Base-by-base conservation (phyloP, 768 basidiomycete genomes). In the Auriscalpium orientale region DNA sequence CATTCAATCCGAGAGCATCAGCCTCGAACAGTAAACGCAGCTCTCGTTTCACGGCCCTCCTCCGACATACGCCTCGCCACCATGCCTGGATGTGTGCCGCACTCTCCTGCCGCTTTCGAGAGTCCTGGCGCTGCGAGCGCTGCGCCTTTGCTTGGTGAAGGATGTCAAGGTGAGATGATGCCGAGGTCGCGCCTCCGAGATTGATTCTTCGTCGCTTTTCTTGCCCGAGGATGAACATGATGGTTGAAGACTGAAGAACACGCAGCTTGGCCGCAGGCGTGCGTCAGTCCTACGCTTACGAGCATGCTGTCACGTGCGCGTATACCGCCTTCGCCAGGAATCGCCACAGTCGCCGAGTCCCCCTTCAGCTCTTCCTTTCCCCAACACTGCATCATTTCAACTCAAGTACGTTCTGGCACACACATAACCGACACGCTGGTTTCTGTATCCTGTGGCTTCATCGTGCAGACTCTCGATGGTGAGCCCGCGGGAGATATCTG, bases 121-220 rank as follows among this genome's bases (percentile, higher is more conserved):
- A 71, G 51, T 80, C 79, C 33, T 76, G 70, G 34, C 89, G 76
- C 62, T 87, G 82, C 35, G 73, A 69, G 36, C 89, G 73, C 53
- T 78, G 77, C 18, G 77, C 76, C 61, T 81, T 84, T 18, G 84
- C 89, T 52, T 79, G 74, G 62, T 79, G 76, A 49, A 91, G 72
- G 64, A 92, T 78, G 37, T 78, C 71, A 13, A 76, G 69, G 44
- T 83, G 79, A 0, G 80, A 78, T 7, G 81, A 64, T 2, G 74
- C 76, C 18, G 77, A 67, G 0, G 74, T 77, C 1, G 79, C 68
- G 2, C 90, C 90, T 15, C 90, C 90, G 18, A 91, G 78, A 66
- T 91, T 91, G 61, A 91, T 91, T 46, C 84, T 79, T 54, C 81
- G 76, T 48, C 72, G 68, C 46, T 72, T 70, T 51, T 84, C 78